phyloP scores from a whole-genome alignment of 768 basidiomycete genomes.

The Russula sp. region DNA sequence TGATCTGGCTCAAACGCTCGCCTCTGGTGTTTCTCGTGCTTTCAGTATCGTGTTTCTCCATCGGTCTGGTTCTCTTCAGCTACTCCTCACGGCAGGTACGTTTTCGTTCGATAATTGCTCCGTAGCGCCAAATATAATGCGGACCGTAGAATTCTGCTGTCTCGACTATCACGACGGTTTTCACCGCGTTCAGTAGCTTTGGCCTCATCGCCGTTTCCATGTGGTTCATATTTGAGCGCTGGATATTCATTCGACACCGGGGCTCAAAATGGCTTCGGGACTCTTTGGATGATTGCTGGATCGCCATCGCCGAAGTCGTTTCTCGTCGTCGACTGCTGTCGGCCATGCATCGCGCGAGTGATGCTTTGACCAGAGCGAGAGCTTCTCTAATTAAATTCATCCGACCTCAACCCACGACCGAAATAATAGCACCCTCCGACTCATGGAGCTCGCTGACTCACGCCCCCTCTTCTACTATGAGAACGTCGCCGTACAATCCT shows the following conservation, averaged over 20 bases:
- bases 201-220: slow-evolving; percentile 62
- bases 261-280: slow-evolving; percentile 68
- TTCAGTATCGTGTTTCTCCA: slow-evolving; percentile 76
- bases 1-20: slow-evolving; percentile 82
- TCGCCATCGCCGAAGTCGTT: slow-evolving; percentile 20
- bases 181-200: slow-evolving; percentile 67
- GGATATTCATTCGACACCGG: slow-evolving; percentile 52
- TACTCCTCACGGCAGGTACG: slow-evolving; percentile 66
- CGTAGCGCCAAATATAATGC: neutral
- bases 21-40: slow-evolving; percentile 78
- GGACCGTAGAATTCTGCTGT: slow-evolving; percentile 45
- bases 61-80: slow-evolving; percentile 71
- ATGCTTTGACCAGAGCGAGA: neutral
- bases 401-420: neutral
- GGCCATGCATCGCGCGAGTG: neutral
- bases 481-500: neutral
- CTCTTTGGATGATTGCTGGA: slow-evolving; percentile 38
- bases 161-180: slow-evolving; percentile 65
- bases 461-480: neutral
- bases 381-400: neutral
- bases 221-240: slow-evolving; percentile 68
- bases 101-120: neutral
- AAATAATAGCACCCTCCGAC: slow-evolving; percentile 2
- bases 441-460: slow-evolving; percentile 15
- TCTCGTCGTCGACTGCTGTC: slow-evolving; percentile 8